Evolutionary conservation across 805 yeast genomes (phyloP).

Genomic region (Wilhelminamyces savonicus): DNA sequence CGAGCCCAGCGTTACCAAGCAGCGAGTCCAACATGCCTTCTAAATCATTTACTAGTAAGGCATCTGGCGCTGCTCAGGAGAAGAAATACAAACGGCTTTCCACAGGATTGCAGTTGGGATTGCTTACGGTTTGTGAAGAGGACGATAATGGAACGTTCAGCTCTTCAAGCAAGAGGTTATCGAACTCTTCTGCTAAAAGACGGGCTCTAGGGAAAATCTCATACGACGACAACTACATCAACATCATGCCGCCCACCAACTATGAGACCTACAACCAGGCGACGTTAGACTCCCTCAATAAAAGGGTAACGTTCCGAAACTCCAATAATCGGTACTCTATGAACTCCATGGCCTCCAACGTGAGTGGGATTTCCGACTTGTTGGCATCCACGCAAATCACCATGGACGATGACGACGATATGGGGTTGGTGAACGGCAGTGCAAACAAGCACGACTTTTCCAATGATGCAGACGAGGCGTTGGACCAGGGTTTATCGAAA

Average conservation of each 20-base stretch:
- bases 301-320: slow-evolving; percentile 6
- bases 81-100: slow-evolving; percentile 25
- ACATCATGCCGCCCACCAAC: slow-evolving; percentile 12
- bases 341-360: slow-evolving; percentile 44
- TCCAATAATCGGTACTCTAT: slow-evolving; percentile 45
- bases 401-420: slow-evolving; percentile 22
- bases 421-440: too few relatives aligned
- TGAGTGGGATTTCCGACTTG: slow-evolving; percentile 41
- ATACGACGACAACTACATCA: slow-evolving; percentile 22
- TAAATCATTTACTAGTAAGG: neutral
- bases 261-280: slow-evolving; percentile 29
- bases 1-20: slow-evolving; percentile 1
- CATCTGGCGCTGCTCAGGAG: slow-evolving; percentile 5
- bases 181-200: too few relatives aligned
- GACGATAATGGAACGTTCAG: neutral
- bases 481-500: slow-evolving; percentile 16
- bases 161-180: too few relatives aligned
- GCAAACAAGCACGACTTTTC: too few relatives aligned
- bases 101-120: slow-evolving; percentile 31
- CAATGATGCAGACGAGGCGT: too few relatives aligned
- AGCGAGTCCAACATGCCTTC: neutral
- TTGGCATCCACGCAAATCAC: slow-evolving; percentile 42
- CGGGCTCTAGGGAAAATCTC: too few relatives aligned
- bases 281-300: slow-evolving; percentile 27
- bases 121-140: slow-evolving; percentile 35